Conservation (phyloP, 2,329 filamentous ascomycete genomes). For the Sordariomycetes sp. region DNA sequence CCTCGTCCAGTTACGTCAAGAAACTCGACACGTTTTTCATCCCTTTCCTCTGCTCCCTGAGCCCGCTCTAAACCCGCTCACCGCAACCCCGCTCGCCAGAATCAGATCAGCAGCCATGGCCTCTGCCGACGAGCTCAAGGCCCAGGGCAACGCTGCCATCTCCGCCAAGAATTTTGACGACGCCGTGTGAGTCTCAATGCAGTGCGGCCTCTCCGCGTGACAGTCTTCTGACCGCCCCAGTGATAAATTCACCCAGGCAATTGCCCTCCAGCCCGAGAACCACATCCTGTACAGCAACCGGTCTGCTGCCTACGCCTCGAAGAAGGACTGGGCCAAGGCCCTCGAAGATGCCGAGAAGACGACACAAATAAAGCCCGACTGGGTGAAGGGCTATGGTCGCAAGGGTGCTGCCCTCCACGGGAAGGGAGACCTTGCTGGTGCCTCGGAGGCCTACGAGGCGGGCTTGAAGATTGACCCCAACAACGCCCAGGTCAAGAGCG, state of each 20-base stretch:
- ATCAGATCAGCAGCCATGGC: conserved; percentile 29
- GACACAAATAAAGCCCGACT: conserved; percentile 90
- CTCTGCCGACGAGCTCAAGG: conserved; percentile 75
- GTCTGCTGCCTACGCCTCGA: conserved; percentile 77
- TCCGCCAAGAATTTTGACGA: conserved; percentile 93
- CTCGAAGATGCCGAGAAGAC: conserved; percentile 88
- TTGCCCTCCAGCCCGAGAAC: conserved; percentile 76
- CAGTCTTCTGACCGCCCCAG: conserved; percentile 32
- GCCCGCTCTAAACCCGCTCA: conserved; percentile 1
- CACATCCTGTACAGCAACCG: conserved; percentile 98
- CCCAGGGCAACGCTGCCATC: conserved; percentile 97
- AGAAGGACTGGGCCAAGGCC: conserved; percentile 77
- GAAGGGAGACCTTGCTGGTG: conserved; percentile 71
- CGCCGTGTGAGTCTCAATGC: conserved; percentile 63
- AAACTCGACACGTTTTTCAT: not conserved
- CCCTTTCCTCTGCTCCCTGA: not conserved
- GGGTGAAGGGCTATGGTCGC: conserved; percentile 91
- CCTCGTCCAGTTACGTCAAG: not conserved
- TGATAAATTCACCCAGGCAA: conserved; percentile 89
- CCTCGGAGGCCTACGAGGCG: conserved; percentile 83
- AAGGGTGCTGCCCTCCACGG: conserved; percentile 90
- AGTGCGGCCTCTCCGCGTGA: not conserved
- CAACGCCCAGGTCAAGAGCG: conserved; percentile 88
- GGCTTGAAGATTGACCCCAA: conserved; percentile 86
- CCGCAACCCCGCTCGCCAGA: not conserved